Base-by-base conservation (phyloP, 139 green algal species). In the Asterochloris erici region DNA sequence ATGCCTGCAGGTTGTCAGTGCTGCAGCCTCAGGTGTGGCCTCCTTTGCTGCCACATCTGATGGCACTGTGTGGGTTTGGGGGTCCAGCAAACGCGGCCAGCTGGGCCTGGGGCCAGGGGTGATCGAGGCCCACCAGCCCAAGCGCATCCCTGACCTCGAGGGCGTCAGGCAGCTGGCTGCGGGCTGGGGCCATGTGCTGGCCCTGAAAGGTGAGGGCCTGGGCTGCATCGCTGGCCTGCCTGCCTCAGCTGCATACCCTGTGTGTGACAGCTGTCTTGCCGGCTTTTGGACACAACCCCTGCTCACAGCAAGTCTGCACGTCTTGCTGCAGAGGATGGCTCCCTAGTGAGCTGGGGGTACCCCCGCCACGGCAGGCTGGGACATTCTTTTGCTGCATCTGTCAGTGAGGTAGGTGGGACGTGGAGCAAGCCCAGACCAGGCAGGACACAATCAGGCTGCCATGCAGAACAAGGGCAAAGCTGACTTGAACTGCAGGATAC, bases 31-130 rank as follows among this genome's bases (percentile, higher is more conserved):
- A 19, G 87, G 84, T 23, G 85, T 90, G 12, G 75, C 66, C 74
- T 88, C 79, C 68, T 81, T 88, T 60, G 90, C 87, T 17, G 63
- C 91, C 0, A 61, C 73, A 10, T 54, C 26, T 10, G 19, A 85
- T 28, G 91, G 91, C 54, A 26, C 21, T 12, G 78, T 94, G 17
- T 89, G 80, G 27, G 83, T 82, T 14, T 92, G 85, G 74, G 90
- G 90, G 54, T 83, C 29, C 60, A 84, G 78, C 70, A 87, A 82
- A 68, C 77, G 83, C 0, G 90, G 90, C 24, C 89, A 92, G 78
- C 83, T 94, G 63, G 90, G 90, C 15, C 81, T 88, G 54, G 88
- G 88, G 13, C 28, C 38, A 14, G 81, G 74, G 9, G 0, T 12
- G 23, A 68, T 15, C 19, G 16, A 73, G 17, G 29, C 82, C 12